A percentile compares a stretch with the other conserved stretches of the same genome.
These are phyloP conservation scores for Endoconidiophora polonica DNA, from an alignment of 2,329 filamentous ascomycete genomes.

Conservation along the genomic window DNA sequence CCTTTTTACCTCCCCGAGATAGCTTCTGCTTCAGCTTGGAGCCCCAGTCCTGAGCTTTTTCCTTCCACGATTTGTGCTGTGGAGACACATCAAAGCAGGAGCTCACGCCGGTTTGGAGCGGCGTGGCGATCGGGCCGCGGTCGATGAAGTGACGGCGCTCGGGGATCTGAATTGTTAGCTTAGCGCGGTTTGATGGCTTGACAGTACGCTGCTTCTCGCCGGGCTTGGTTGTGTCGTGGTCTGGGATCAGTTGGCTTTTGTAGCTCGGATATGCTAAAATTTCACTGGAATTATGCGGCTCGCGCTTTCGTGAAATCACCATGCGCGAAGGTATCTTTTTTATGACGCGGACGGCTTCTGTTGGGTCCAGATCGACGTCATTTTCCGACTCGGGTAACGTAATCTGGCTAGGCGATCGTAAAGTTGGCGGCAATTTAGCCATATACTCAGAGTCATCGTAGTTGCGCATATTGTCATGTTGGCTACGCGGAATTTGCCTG, in stretches of 20 bases:
- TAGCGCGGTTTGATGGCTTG: too few species aligned
- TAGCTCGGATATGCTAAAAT: too few species aligned
- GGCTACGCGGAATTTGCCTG: too few species aligned
- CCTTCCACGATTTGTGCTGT: constrained; percentile 5
- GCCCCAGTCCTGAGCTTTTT: constrained; percentile 6
- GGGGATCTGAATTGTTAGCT: constrained; percentile 4
- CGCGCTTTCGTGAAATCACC: constrained; percentile 4
- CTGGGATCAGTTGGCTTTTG: too few species aligned
- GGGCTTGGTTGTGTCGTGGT: too few species aligned
- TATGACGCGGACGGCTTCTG: not conserved
- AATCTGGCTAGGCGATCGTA: too few species aligned
- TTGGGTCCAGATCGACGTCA: too few species aligned
- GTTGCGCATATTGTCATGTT: not conserved
- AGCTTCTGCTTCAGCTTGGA: constrained; percentile 4
- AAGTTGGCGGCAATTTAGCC: too few species aligned
- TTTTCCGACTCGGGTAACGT: too few species aligned
- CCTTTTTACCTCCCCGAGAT: not conserved
- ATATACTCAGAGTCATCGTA: too few species aligned
- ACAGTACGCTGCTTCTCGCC: too few species aligned
- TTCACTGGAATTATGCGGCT: not conserved
- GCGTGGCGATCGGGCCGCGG: not conserved
- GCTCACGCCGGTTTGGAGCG: constrained; percentile 4
- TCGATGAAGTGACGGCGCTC: not conserved
- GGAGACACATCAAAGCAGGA: constrained; percentile 8
- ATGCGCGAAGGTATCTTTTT: constrained; percentile 1